phyloP scores from a whole-genome alignment of 2,329 filamentous ascomycete species.

The Colletotrichum sp. region DNA sequence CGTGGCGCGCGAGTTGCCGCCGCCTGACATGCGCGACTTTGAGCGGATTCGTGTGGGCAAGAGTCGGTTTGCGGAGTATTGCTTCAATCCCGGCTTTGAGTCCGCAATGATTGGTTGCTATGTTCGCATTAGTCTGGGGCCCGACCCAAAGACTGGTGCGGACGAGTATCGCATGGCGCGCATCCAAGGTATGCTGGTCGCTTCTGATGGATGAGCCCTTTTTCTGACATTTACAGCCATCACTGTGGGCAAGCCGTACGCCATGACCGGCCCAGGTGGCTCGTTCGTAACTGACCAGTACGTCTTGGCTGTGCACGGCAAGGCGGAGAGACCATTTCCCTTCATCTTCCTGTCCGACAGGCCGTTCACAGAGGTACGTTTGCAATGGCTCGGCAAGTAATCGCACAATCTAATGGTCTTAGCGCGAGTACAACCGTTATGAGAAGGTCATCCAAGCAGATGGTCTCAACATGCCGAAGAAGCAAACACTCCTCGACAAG shows the following conservation, averaged over 20 bases:
- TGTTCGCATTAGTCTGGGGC: constrained; percentile 82
- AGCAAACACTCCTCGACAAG: constrained; percentile 71
- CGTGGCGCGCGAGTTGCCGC: constrained; percentile 70
- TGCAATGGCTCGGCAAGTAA: neutral
- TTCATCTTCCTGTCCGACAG: constrained; percentile 91
- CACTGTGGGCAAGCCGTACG: constrained; percentile 79
- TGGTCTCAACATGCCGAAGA: constrained; percentile 75
- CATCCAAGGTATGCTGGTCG: constrained; percentile 72
- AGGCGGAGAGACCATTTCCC: constrained; percentile 82
- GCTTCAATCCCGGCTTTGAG: constrained; percentile 92
- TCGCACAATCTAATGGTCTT: neutral
- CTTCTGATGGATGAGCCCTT: neutral
- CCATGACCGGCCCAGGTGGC: constrained; percentile 79
- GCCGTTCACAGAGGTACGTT: constrained; percentile 77
- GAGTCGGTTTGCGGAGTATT: constrained; percentile 86
- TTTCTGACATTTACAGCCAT: constrained; percentile 63
- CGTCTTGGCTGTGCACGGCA: constrained; percentile 80
- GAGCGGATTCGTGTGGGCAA: constrained; percentile 85
- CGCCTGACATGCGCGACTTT: constrained; percentile 78
- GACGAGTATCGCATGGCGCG: constrained; percentile 87
- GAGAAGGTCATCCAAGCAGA: constrained; percentile 76
- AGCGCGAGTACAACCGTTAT: constrained; percentile 84
- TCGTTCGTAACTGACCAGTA: constrained; percentile 87
- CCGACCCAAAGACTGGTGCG: constrained; percentile 72
- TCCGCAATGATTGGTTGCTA: constrained; percentile 83